Evolutionary conservation across 208 protist species (phyloP), one percentile per base, ranked within the genome.

Genomic region (Trypanosoma rangeli): DNA sequence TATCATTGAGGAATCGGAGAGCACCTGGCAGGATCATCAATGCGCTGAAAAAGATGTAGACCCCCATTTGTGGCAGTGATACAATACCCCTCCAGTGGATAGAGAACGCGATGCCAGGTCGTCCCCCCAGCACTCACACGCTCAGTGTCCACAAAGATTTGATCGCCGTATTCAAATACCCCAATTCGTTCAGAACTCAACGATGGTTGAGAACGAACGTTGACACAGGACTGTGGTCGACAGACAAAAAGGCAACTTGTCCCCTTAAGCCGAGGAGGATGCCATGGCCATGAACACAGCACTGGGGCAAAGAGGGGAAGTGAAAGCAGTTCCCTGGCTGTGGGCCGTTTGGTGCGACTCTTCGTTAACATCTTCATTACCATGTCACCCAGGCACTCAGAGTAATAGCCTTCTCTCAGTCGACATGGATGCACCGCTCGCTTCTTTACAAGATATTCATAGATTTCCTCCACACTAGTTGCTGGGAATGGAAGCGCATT

Each of bases 351-450:
- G 29, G 74, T 75, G 37, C 82, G 82, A 61, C 79, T 88, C 50
- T 70, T 76, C 20, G 70, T 76, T 42, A 94, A 74, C 83, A 94
- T 88, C 22, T 64, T 53, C 73, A 90, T 73, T 24, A 90, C 82
- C 52, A 85, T 58, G 57, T 92, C 84, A 0, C 89, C 86, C 31
- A 94, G 70, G 12, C 59, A 31, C 16, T 66, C 64, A 29, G 73
- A 76, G 64, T 93, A 90, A 9, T 20, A 37, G 16, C 50, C 53
- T n/a, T 48, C 35, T 26, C n/a, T 62, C 3, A 73, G 0, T 2
- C 53, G 56, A 42, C 72, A 80, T 18, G 80, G 80, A 61, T 87
- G 78, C 26, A 71, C 71, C 12, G 85, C 76, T 20, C 44, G 20
- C 18, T 71, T 74, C 35, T 68, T 58, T 8, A 39, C 57, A 46